Conservation (phyloP, 163 green algal genomes). For the Coccomyxa subellipsoidea region DNA sequence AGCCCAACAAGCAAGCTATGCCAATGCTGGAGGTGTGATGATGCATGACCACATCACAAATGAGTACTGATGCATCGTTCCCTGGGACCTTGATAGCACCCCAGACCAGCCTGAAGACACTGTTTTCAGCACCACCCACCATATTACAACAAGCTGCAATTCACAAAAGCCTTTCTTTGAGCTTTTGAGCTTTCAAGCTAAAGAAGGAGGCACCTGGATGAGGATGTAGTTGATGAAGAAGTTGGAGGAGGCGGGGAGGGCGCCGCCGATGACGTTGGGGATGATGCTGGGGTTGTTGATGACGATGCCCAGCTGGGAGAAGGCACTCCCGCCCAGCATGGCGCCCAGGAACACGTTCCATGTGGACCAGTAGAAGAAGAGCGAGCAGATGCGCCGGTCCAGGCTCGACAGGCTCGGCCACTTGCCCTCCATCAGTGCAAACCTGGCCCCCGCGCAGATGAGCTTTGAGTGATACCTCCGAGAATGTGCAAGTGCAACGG, state of each 20-base stretch:
- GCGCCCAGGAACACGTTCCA: slow-evolving; percentile 86
- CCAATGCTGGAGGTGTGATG: no score
- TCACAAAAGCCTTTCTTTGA: no score
- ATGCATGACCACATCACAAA: no score
- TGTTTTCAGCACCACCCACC: no score
- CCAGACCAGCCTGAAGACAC: no score
- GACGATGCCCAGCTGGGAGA: slow-evolving; percentile 36
- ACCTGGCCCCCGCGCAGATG: slow-evolving; percentile 14
- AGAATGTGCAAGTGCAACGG: no score
- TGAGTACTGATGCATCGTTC: no score
- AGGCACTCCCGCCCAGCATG: slow-evolving; percentile 65
- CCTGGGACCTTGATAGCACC: no score
- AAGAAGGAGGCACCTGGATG: slow-evolving; percentile 20
- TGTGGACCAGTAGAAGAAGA: slow-evolving; percentile 81
- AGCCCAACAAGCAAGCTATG: no score
- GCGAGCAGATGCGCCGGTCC: slow-evolving; percentile 63
- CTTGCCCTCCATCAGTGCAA: slow-evolving; percentile 14
- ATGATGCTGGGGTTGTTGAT: slow-evolving; percentile 26
- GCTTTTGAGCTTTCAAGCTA: no score
- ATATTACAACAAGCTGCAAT: no score
- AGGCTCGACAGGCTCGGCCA: slow-evolving; percentile 52
- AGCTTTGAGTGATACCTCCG: no score
- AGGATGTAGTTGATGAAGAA: slow-evolving; percentile 89
- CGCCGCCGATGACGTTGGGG: slow-evolving; percentile 28
- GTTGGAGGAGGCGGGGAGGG: slow-evolving; percentile 79